phyloP scores from a whole-genome alignment of 257 asterid genomes.

The Nicotiana otophora region DNA sequence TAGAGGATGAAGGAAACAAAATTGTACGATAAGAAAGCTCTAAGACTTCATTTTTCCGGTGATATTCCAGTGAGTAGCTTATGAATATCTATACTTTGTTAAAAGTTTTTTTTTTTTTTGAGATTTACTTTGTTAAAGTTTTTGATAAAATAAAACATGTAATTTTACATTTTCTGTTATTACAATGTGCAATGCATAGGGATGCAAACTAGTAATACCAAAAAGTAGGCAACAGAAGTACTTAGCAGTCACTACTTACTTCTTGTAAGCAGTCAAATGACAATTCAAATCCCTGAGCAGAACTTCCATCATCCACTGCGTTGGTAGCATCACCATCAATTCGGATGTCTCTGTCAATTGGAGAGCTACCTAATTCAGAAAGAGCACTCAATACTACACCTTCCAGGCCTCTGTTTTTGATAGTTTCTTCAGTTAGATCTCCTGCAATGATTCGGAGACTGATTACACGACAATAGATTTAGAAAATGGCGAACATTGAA shows the following conservation, averaged over 20 bases:
- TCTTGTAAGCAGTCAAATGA: slow-evolving; percentile 3
- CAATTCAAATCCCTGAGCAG: slow-evolving; percentile 19
- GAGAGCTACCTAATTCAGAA: slow-evolving; percentile 18
- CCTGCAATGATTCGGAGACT: slow-evolving; percentile 13
- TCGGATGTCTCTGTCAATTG: slow-evolving; percentile 24
- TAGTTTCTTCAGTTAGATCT: slow-evolving; percentile 28
- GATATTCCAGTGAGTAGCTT: neutral
- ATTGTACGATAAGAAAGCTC: neutral
- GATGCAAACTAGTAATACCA: neutral
- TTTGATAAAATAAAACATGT: too few relatives aligned
- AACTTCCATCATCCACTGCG: slow-evolving; percentile 30
- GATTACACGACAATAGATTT: neutral
- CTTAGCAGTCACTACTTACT: slow-evolving; percentile 4
- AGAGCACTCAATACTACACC: slow-evolving; percentile 17
- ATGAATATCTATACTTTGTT: neutral
- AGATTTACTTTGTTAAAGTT: too few relatives aligned
- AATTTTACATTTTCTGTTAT: neutral
- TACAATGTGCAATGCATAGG: neutral
- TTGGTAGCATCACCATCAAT: slow-evolving; percentile 26
- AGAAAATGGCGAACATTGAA: neutral
- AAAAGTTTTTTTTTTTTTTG: too few relatives aligned
- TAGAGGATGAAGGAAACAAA: neutral
- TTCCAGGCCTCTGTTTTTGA: slow-evolving; percentile 22
- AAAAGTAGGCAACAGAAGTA: neutral
- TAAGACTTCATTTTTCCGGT: neutral